Evolutionary conservation across 2,329 filamentous ascomycete genomes (phyloP).

Genomic region (Colletotrichum horii): DNA sequence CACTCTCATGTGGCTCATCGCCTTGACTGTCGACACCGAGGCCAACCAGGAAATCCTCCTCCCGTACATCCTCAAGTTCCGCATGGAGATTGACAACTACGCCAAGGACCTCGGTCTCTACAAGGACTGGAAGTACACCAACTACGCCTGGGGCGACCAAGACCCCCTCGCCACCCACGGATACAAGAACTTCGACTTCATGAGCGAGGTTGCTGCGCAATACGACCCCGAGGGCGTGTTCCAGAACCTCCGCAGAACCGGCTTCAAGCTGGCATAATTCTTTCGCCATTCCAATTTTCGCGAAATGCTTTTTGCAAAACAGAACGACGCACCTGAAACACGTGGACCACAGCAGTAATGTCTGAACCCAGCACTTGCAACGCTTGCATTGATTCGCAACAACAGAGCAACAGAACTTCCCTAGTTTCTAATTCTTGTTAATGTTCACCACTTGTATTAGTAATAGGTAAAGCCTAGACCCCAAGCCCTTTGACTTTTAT

Average conservation of each 20-base stretch:
- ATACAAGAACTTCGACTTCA: slow-evolving; percentile 33
- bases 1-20: slow-evolving; percentile 39
- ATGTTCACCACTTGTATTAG: neutral
- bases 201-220: slow-evolving; percentile 31
- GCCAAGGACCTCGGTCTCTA: slow-evolving; percentile 32
- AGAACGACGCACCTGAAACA: neutral
- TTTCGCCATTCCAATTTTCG: neutral
- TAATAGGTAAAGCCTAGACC: neutral
- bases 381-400: neutral
- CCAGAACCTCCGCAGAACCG: slow-evolving; percentile 34
- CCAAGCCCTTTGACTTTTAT: neutral
- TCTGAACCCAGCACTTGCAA: neutral
- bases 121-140: slow-evolving; percentile 44
- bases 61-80: slow-evolving; percentile 29
- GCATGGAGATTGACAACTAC: slow-evolving; percentile 28
- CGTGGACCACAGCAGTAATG: neutral
- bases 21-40: slow-evolving; percentile 41
- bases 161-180: slow-evolving; percentile 43
- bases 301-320: neutral
- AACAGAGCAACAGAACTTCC: neutral
- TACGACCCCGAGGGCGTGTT: slow-evolving; percentile 40
- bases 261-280: slow-evolving; percentile 25
- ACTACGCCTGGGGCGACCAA: slow-evolving; percentile 46
- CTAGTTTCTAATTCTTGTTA: neutral
- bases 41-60: slow-evolving; percentile 37